Conservation (phyloP, 1,139 yeast species). For the Yamadazyma sp. region DNA sequence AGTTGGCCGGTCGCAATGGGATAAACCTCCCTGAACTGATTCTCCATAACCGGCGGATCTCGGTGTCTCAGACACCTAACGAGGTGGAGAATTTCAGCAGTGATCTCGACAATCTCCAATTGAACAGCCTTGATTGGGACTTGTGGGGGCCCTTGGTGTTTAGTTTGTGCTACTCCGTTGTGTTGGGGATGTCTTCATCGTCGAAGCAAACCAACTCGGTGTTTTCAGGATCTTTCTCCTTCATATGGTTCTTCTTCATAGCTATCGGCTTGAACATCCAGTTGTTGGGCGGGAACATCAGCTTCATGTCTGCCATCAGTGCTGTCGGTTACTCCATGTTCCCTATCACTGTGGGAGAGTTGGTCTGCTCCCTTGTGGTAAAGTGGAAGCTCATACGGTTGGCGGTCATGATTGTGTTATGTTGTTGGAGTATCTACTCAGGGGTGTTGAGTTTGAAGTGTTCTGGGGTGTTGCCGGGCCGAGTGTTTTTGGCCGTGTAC, state of each 20-base stretch:
- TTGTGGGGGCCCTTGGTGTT: slow-evolving; percentile 87
- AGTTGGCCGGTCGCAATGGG: slow-evolving; percentile 47
- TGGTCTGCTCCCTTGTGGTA: slow-evolving; percentile 55
- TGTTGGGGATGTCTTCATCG: slow-evolving; percentile 47
- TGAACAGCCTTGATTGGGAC: slow-evolving; percentile 68
- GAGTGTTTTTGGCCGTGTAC: slow-evolving; percentile 72
- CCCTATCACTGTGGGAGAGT: slow-evolving; percentile 69
- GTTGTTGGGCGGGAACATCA: slow-evolving; percentile 68
- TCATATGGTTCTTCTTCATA: slow-evolving; percentile 58
- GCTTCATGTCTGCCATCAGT: slow-evolving; percentile 75
- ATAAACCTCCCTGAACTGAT: slow-evolving; percentile 43
- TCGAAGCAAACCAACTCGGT: slow-evolving; percentile 40
- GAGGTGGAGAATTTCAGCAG: slow-evolving; percentile 23
- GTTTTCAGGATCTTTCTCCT: slow-evolving; percentile 50
- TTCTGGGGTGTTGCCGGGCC: slow-evolving; percentile 67
- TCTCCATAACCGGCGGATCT: slow-evolving; percentile 27
- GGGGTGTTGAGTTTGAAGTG: slow-evolving; percentile 64
- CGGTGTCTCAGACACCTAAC: slow-evolving; percentile 30
- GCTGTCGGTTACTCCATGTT: slow-evolving; percentile 82
- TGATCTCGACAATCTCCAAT: slow-evolving; percentile 21
- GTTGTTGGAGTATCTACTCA: slow-evolving; percentile 74
- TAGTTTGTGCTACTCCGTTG: slow-evolving; percentile 61
- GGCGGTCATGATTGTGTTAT: slow-evolving; percentile 50
- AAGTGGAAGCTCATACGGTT: slow-evolving; percentile 57
- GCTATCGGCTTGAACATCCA: slow-evolving; percentile 69